Base-by-base conservation (phyloP, 1,284 basidiomycete species). In the Papiliotrema terrestris region DNA sequence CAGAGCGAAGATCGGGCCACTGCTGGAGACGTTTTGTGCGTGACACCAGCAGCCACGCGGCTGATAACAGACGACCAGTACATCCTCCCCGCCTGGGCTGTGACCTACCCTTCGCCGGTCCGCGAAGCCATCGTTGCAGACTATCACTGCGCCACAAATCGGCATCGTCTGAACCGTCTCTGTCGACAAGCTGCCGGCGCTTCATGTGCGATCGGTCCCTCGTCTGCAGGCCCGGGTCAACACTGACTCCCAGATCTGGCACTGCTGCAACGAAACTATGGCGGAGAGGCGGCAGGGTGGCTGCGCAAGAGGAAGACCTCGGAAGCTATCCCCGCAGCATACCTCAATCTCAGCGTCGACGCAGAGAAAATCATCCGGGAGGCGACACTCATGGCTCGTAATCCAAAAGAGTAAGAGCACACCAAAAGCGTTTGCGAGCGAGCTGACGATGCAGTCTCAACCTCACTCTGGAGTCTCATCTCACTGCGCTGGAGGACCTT, bases 101-200 rank as follows among this genome's bases (percentile, higher is more conserved):
- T 51, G 38, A 51, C 49, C 6, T 51, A 51, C 23, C 49, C 49
- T 2, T 25, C 37, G 11, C 20, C 35, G 5, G 35, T 37, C 17
- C 37, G 49, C 6, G 25, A 51, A 11, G 39, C 23, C 25, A 43
- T 51, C 35, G 20, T 41, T 2, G 49, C 20, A 23, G 11, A 25
- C 23, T 38, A 51, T 38, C 22, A 29, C 22, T 25, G 39, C 9
- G 23, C 39, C 19, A 26, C 49, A n/a, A 26, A 39, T n/a, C n/a
- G n/a, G 20, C 23, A 26, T 15, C 49, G 39, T 43, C 17, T 41
- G 38, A 51, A 41, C 23, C 49, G 35, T 20, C n/a, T 25, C 8
- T 51, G 49, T 38, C 35, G 38, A n/a, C 35, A 51, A 32, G 49
- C 49, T 3, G 49, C 49, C 13, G 49, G 38, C 17, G 49, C 49